Conservation (phyloP, 2,329 filamentous ascomycete species). For the Aspergillus quadricinctus region DNA sequence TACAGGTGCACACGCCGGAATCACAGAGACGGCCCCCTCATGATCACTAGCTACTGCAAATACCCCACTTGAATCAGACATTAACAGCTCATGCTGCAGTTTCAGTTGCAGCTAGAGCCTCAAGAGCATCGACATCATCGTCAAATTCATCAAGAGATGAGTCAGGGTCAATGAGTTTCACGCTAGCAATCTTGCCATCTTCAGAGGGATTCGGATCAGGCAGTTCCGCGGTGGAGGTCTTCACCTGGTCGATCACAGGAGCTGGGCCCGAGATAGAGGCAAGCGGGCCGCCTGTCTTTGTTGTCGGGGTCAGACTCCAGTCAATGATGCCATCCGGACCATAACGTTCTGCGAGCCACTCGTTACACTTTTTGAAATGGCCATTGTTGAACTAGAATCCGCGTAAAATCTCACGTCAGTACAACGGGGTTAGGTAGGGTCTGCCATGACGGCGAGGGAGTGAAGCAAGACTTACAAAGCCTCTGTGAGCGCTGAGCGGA, state of each 20-base stretch:
- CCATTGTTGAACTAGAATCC: slow-evolving; percentile 38
- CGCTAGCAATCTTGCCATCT: slow-evolving; percentile 11
- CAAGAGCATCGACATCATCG: slow-evolving; percentile 40
- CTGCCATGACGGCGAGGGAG: neutral
- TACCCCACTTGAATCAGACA: neutral
- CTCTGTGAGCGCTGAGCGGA: slow-evolving; percentile 76
- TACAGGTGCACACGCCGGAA: neutral
- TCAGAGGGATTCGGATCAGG: neutral
- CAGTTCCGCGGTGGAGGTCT: slow-evolving; percentile 8
- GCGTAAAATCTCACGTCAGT: neutral
- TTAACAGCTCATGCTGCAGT: neutral
- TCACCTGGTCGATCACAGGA: slow-evolving; percentile 22
- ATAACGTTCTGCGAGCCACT: slow-evolving; percentile 74
- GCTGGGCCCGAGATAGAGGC: slow-evolving; percentile 11
- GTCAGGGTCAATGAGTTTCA: slow-evolving; percentile 10
- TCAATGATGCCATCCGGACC: slow-evolving; percentile 77
- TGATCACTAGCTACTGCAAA: neutral
- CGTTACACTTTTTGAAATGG: slow-evolving; percentile 47
- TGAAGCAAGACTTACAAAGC: slow-evolving; percentile 58
- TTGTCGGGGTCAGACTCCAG: slow-evolving; percentile 61
- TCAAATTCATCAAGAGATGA: slow-evolving; percentile 35
- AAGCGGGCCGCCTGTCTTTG: slow-evolving; percentile 13
- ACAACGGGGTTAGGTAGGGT: neutral
- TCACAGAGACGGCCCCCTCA: neutral
- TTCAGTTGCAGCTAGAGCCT: slow-evolving; percentile 34